Evolutionary conservation across 768 basidiomycete genomes (phyloP).

Genomic region (Leccinum longicurvipes): DNA sequence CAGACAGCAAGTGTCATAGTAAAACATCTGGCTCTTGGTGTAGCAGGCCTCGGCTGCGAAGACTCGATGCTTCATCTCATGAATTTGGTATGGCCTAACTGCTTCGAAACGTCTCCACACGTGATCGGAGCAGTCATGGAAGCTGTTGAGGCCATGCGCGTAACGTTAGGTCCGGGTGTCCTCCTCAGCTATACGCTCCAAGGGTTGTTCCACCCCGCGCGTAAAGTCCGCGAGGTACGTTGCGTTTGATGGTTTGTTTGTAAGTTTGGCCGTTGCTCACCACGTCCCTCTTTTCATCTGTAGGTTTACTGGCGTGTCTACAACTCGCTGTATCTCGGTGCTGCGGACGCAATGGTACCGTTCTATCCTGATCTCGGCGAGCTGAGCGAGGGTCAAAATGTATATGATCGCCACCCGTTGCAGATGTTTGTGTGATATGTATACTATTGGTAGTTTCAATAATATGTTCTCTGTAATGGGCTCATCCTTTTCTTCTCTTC

Average conservation of each 20-base stretch:
- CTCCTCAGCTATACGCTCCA: slow-evolving; percentile 90
- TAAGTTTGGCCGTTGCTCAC: slow-evolving; percentile 3
- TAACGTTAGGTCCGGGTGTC: slow-evolving; percentile 91
- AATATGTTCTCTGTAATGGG: slow-evolving; percentile 4
- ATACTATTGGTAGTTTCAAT: slow-evolving; percentile 4
- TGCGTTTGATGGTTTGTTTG: background rate
- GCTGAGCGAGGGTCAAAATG: slow-evolving; percentile 86
- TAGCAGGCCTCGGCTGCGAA: slow-evolving; percentile 95
- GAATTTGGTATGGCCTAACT: slow-evolving; percentile 99
- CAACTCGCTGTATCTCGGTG: slow-evolving; percentile 90
- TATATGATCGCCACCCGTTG: slow-evolving; percentile 80
- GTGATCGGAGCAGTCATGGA: slow-evolving; percentile 99
- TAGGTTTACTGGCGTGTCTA: slow-evolving; percentile 92
- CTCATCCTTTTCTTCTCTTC: background rate
- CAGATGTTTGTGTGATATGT: slow-evolving; percentile 71
- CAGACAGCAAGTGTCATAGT: slow-evolving; percentile 98
- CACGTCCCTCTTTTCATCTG: background rate
- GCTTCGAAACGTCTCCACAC: slow-evolving; percentile 97
- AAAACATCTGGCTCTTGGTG: slow-evolving; percentile 95
- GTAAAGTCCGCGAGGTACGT: slow-evolving; percentile 91
- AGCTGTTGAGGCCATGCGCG: slow-evolving; percentile 95
- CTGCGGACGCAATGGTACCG: slow-evolving; percentile 87
- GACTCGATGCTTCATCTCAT: slow-evolving; percentile 97
- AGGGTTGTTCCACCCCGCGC: slow-evolving; percentile 94
- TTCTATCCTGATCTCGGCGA: slow-evolving; percentile 93